Evolutionary conservation across 1,284 basidiomycete genomes (phyloP).

Genomic region (Fomitopsis pinicola): DNA sequence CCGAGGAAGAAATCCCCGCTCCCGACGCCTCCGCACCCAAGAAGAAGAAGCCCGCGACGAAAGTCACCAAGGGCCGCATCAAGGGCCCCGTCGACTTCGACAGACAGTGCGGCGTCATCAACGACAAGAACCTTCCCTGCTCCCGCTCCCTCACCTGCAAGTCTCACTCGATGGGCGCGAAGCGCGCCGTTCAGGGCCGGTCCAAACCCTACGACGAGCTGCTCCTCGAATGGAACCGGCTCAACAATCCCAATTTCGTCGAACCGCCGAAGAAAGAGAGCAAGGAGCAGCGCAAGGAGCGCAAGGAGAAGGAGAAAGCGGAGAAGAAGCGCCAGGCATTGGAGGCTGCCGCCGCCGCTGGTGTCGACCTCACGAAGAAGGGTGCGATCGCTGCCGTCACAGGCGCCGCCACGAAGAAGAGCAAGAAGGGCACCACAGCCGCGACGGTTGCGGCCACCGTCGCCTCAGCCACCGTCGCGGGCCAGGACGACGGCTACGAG

Average conservation of each 20-base stretch:
- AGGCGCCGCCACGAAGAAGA: slow-evolving; percentile 47
- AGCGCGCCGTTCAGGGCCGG: slow-evolving; percentile 87
- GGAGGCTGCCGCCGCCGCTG: slow-evolving; percentile 61
- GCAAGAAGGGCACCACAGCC: slow-evolving; percentile 36
- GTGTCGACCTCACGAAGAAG: slow-evolving; percentile 36
- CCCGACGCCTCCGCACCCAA: slow-evolving; percentile 51
- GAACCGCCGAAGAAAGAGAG: slow-evolving; percentile 84
- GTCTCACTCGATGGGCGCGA: slow-evolving; percentile 96
- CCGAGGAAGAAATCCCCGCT: slow-evolving; percentile 54
- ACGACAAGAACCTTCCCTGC: slow-evolving; percentile 91
- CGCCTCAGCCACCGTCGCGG: slow-evolving; percentile 19
- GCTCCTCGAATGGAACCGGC: slow-evolving; percentile 89
- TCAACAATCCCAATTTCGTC: slow-evolving; percentile 91
- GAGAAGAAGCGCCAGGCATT: slow-evolving; percentile 67
- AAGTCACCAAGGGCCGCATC: slow-evolving; percentile 69
- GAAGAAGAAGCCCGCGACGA: slow-evolving; percentile 74
- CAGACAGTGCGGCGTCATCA: slow-evolving; percentile 96
- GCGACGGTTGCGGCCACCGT: slow-evolving; percentile 31
- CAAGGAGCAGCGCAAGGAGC: slow-evolving; percentile 79
- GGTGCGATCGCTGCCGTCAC: slow-evolving; percentile 33
- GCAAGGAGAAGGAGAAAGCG: slow-evolving; percentile 70
- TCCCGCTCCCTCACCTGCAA: slow-evolving; percentile 98
- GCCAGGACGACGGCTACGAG: slow-evolving; percentile 58
- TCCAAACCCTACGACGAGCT: slow-evolving; percentile 85
- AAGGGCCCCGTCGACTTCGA: slow-evolving; percentile 90